These are phyloP conservation scores for Blastomyces gilchristii DNA, from an alignment of 2,329 filamentous ascomycete genomes.

Conservation along the genomic window DNA sequence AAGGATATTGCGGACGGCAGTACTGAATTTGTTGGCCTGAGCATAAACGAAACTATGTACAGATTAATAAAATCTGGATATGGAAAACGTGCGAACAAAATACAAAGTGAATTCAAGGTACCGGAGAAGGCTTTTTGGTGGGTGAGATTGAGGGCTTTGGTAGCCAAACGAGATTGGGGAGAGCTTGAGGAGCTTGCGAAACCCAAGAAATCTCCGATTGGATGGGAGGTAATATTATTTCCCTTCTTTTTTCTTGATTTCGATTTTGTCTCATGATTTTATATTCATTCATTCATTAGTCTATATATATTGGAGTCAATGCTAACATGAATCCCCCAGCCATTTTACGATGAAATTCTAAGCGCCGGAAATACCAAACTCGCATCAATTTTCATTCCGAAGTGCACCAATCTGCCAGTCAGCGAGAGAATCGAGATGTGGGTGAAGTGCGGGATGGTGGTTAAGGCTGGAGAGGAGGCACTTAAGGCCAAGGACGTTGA, in stretches of 20 bases:
- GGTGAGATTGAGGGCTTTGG: conserved; percentile 72
- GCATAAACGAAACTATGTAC: conserved; percentile 85
- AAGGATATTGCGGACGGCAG: conserved; percentile 61
- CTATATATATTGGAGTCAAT: conserved; percentile 5
- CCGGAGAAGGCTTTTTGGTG: conserved; percentile 86
- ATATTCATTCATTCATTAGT: conserved; percentile 4
- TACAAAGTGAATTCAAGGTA: conserved; percentile 87
- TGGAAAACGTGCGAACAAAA: conserved; percentile 71
- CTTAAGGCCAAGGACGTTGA: conserved; percentile 68
- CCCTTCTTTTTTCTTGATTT: not conserved
- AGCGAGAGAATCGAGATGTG: conserved; percentile 80
- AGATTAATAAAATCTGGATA: conserved; percentile 75
- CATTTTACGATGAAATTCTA: conserved; percentile 83
- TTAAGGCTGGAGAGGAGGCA: conserved; percentile 86
- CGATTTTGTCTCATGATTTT: not conserved
- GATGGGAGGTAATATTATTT: conserved; percentile 64
- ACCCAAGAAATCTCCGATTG: conserved; percentile 76
- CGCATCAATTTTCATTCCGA: conserved; percentile 73
- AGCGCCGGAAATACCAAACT: conserved; percentile 83
- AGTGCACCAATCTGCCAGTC: conserved; percentile 62
- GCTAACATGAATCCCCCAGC: conserved; percentile 42
- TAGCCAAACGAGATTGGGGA: conserved; percentile 81
- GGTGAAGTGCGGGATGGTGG: conserved; percentile 84
- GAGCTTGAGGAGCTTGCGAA: conserved; percentile 77
- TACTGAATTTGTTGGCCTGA: conserved; percentile 63